Evolutionary conservation across 129 eudicot species (phyloP).

Genomic region (Calendula officinalis): DNA sequence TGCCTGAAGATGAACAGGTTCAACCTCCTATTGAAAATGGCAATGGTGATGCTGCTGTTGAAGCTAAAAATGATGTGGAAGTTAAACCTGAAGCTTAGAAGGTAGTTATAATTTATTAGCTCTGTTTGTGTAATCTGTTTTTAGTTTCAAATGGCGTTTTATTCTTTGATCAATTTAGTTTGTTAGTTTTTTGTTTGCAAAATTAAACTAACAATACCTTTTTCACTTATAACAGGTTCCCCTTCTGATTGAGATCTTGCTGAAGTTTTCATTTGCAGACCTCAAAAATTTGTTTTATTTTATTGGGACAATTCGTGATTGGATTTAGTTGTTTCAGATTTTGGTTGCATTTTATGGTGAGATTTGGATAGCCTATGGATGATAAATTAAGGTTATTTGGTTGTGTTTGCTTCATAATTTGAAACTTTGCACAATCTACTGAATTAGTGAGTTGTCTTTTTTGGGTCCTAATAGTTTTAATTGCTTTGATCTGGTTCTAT

Average conservation of each 20-base stretch:
- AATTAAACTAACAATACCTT: too few relatives aligned
- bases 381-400: background rate
- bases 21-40: conserved; percentile 76
- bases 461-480: background rate
- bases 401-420: background rate
- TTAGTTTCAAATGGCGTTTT: too few relatives aligned
- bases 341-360: too few relatives aligned
- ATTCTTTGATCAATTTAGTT: too few relatives aligned
- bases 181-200: too few relatives aligned
- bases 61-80: conserved; percentile 52
- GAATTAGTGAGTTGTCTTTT: too few relatives aligned
- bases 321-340: too few relatives aligned
- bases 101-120: conserved; percentile 21
- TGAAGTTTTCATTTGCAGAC: too few relatives aligned
- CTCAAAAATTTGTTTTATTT: too few relatives aligned
- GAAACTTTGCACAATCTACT: too few relatives aligned
- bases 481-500: background rate
- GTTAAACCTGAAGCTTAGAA: conserved; percentile 41
- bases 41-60: conserved; percentile 30
- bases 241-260: background rate
- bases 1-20: conserved; percentile 86
- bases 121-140: too few relatives aligned
- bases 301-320: too few relatives aligned
- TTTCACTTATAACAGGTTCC: background rate
- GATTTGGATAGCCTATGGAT: background rate